Percentiles rank a stretch among this genome's conserved stretches.
Evolutionary conservation across 2,329 filamentous ascomycete genomes (phyloP).

Genomic region (Ophiocordyceps polyrhachis-furcata): DNA sequence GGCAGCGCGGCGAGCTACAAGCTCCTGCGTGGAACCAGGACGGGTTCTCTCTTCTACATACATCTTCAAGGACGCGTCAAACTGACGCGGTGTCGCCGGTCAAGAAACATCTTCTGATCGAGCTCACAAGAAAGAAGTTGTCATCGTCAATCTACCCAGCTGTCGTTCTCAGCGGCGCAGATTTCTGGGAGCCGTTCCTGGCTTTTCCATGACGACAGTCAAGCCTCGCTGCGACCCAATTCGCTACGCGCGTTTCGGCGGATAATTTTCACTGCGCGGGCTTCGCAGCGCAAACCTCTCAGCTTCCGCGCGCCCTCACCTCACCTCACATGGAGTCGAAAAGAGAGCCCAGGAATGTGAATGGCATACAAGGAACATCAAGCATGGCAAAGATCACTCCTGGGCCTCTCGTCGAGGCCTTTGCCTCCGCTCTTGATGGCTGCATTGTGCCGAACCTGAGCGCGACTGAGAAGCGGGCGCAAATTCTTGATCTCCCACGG

Average conservation of each 20-base stretch:
- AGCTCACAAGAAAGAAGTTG: neutral
- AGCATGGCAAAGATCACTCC: conserved; percentile 33
- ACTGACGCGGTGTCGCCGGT: neutral
- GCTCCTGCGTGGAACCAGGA: neutral
- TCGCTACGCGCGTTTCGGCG: neutral
- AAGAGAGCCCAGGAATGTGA: conserved; percentile 2
- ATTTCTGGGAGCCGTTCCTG: neutral
- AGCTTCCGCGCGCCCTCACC: neutral
- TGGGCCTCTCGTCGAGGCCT: conserved; percentile 69
- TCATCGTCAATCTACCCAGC: neutral
- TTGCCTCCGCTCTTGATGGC: conserved; percentile 65
- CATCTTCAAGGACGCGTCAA: neutral
- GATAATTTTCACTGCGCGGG: neutral
- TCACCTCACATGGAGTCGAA: neutral
- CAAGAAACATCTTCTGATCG: neutral
- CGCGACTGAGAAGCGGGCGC: conserved; percentile 37
- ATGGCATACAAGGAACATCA: conserved; percentile 1
- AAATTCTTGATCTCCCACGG: conserved; percentile 43
- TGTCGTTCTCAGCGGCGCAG: neutral
- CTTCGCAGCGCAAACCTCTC: neutral
- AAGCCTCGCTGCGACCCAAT: neutral
- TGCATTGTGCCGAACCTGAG: conserved; percentile 37
- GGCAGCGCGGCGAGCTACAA: neutral
- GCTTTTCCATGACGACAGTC: neutral
- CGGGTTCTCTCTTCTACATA: neutral